Conservation (phyloP, 176 grass and related monocot genomes). For the Miscanthus lutarioriparius region DNA sequence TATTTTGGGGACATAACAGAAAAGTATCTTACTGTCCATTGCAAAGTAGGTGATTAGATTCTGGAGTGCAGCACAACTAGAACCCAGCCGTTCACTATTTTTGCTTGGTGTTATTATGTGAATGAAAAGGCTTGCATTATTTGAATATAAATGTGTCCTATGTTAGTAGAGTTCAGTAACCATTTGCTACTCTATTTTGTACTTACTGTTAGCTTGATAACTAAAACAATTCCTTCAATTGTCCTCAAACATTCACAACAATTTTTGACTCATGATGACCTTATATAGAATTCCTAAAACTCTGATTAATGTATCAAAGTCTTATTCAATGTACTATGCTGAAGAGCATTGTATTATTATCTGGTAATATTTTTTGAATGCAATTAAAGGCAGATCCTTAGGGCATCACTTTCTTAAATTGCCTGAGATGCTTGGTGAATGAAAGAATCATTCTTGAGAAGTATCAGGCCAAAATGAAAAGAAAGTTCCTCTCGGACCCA, state of each 20-base stretch:
- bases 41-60: neutral
- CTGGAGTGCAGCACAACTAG: neutral
- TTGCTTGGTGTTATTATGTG: constrained; percentile 31
- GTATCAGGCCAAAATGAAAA: neutral
- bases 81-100: neutral
- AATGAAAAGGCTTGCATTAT: constrained; percentile 14
- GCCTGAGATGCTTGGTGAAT: neutral
- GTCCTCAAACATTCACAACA: constrained; percentile 5
- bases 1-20: neutral
- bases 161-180: neutral
- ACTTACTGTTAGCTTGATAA: constrained; percentile 19
- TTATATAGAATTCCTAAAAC: constrained; percentile 9
- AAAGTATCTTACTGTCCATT: neutral
- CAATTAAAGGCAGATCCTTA: neutral
- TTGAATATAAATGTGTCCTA: neutral
- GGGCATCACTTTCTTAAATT: neutral
- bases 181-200: neutral
- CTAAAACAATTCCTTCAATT: neutral
- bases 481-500: neutral
- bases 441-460: neutral
- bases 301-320: neutral
- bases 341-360: neutral
- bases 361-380: neutral
- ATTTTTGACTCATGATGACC: neutral
- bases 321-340: neutral